Base-by-base conservation (phyloP, 352 stramenopile genomes). In the Thalassiosira hispida region DNA sequence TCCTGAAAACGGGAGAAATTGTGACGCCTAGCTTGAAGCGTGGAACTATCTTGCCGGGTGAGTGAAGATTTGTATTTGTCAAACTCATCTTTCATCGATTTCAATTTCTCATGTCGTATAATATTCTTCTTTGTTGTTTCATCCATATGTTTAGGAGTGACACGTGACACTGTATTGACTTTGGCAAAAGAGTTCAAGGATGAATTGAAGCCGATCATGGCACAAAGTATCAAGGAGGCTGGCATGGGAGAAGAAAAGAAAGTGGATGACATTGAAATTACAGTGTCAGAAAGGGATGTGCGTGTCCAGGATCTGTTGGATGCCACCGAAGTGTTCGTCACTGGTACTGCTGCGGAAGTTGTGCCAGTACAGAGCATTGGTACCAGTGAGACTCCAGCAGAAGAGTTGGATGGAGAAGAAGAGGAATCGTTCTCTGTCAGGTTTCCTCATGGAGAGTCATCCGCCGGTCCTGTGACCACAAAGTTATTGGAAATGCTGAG, bases 1-100 rank as follows among this genome's bases (percentile, higher is more conserved):
- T 93, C 0, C 65, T 93, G 0, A 89, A 88, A 47, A 89, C 77
- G 27, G 86, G 86, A 25, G 84, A 92, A 73, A 92, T 92, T 59
- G 85, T 93, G 0, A 92, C 88, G 46, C 86, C 88, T 11, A 79
- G 70, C 11, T 73, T 93, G 46, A 73, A 90, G 23, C 72, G 84
- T 35, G 78, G 77, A 29, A 93, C 88, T 1, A 92, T 93, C 71
- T 73, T 93, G 22, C 85, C 88, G 23, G 87, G 85, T 52, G 29
- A 63, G 55, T 63, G 12, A n/a, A 22, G 35, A 61, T 12, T 1
- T 46, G 16, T 18, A 20, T 18, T 31, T 33, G 8, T 29, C 20
- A 1, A 44, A 22, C 25, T 1, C 18, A 7, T 46, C 25, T 35
- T 20, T 61, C 25, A 25, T 20, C 38, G 23, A 52, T 16, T 42